These are phyloP conservation scores for Xylaria sp. DNA, from an alignment of 2,329 filamentous ascomycete species.

Conservation along the genomic window DNA sequence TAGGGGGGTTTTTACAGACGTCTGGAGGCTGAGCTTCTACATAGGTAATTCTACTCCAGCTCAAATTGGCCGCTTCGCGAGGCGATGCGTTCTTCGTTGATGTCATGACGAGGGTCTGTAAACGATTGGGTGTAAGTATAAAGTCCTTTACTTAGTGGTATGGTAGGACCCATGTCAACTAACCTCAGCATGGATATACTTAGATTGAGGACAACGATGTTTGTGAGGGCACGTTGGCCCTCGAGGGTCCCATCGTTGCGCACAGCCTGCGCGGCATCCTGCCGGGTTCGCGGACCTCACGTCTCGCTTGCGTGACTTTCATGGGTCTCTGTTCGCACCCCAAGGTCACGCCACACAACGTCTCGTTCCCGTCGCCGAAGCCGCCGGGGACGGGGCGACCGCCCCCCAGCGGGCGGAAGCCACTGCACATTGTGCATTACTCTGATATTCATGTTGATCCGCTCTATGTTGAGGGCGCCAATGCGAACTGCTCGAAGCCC, in stretches of 20 bases:
- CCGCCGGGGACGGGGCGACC: conserved; percentile 42
- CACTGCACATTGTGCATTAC: conserved; percentile 60
- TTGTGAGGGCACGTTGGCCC: conserved; percentile 53
- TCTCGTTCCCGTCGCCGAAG: conserved; percentile 49
- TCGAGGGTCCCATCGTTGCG: conserved; percentile 57
- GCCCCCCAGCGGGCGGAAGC: conserved; percentile 46
- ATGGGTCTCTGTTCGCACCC: conserved; percentile 58
- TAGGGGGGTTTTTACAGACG: not conserved
- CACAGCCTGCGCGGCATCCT: conserved; percentile 50
- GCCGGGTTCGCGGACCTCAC: conserved; percentile 52
- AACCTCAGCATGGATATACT: conserved; percentile 2
- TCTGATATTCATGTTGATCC: conserved; percentile 63
- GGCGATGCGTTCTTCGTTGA: conserved; percentile 33
- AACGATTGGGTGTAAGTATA: conserved; percentile 29
- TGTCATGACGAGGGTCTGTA: conserved; percentile 30
- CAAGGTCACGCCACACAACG: conserved; percentile 44
- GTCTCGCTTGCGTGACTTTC: conserved; percentile 55
- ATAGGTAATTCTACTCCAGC: conserved; percentile 28
- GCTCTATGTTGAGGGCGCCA: conserved; percentile 56
- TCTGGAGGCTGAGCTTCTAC: conserved; percentile 6
- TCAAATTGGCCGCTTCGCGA: conserved; percentile 29
- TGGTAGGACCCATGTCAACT: too few relatives aligned
- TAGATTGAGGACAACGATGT: conserved; percentile 58
- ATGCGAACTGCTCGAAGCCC: conserved; percentile 58
- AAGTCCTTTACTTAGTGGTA: too few relatives aligned